phyloP scores from a whole-genome alignment of 306 rosid genomes.

The Prunus mongolica region DNA sequence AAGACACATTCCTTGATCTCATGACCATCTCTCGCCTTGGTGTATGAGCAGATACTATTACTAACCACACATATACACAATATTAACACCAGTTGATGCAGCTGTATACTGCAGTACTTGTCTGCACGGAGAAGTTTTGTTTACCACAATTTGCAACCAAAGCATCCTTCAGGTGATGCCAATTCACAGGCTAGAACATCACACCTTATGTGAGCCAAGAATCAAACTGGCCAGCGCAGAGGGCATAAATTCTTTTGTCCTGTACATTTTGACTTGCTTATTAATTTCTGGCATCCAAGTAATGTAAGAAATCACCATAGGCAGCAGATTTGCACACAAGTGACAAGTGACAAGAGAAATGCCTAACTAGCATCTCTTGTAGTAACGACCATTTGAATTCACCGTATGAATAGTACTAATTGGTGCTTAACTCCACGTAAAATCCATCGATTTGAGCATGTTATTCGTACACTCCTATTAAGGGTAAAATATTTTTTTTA shows the following conservation, averaged over 20 bases:
- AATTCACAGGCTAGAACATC: background rate
- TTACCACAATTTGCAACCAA: background rate
- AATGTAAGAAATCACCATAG: background rate
- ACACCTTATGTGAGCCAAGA: background rate
- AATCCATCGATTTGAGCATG: background rate
- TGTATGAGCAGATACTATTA: background rate
- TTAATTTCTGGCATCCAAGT: background rate
- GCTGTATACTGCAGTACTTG: background rate
- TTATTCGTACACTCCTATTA: too few relatives aligned
- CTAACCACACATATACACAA: background rate
- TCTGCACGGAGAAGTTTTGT: background rate
- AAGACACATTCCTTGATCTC: slow-evolving; percentile 16
- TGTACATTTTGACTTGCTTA: background rate
- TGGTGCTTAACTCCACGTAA: background rate
- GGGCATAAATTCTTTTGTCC: background rate
- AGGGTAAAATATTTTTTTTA: too few relatives aligned
- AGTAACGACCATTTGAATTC: too few relatives aligned
- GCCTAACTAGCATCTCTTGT: too few relatives aligned
- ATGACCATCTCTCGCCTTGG: background rate
- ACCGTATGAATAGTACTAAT: background rate
- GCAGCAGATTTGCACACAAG: background rate
- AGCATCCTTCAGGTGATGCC: background rate
- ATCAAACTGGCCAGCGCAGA: background rate
- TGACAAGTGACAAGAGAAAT: background rate
- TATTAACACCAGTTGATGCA: background rate